phyloP scores from a whole-genome alignment of 2,329 filamentous ascomycete genomes.

The Bisporella sp. region DNA sequence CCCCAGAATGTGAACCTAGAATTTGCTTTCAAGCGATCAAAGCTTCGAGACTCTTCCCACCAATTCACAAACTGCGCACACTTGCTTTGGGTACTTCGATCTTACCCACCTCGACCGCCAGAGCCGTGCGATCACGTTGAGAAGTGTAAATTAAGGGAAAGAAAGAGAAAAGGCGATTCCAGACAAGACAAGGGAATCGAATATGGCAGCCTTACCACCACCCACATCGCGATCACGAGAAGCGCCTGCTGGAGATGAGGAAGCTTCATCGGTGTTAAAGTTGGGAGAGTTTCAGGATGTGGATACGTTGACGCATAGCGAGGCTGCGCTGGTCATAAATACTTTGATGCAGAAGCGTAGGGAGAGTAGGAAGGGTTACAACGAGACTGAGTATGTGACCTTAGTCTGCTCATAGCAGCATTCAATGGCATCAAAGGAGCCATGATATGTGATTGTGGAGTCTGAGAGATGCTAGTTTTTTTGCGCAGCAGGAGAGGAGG shows the following conservation, averaged over 20 bases:
- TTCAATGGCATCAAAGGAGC: background rate
- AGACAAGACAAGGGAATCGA: background rate
- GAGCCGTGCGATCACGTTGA: too few species aligned
- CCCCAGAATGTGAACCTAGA: too few species aligned
- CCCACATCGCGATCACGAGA: conserved; percentile 59
- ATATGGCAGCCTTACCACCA: conserved; percentile 18
- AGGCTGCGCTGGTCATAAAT: conserved; percentile 87
- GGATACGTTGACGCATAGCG: conserved; percentile 84
- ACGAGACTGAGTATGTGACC: conserved; percentile 68
- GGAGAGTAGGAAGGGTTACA: conserved; percentile 72
- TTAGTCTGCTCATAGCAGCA: background rate
- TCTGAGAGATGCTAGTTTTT: background rate
- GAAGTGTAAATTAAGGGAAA: too few species aligned
- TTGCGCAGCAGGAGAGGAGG: background rate
- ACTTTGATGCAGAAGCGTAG: conserved; percentile 77
- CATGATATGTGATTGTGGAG: background rate
- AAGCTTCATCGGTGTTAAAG: conserved; percentile 72
- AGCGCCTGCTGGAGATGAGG: conserved; percentile 71
- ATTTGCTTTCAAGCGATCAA: too few species aligned
- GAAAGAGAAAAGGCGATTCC: background rate
- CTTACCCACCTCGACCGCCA: background rate
- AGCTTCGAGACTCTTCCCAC: background rate
- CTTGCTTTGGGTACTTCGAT: background rate
- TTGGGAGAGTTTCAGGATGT: conserved; percentile 93
- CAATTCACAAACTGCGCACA: background rate